Conservation (phyloP, 2,329 filamentous ascomycete genomes). For the Hymenoscyphus scutula region DNA sequence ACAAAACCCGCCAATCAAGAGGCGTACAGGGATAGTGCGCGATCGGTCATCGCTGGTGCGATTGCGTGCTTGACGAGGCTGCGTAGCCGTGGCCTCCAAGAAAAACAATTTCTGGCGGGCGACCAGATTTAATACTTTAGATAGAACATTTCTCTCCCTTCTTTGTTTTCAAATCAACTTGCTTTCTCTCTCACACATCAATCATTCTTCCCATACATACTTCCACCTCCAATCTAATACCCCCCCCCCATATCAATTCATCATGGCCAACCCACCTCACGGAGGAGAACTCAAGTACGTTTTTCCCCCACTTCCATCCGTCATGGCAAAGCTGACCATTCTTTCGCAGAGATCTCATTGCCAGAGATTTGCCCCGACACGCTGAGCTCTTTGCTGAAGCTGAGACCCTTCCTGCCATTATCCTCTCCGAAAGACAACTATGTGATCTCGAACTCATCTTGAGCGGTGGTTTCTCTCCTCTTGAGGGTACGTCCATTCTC, state of each 20-base stretch:
- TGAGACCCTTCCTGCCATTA: constrained; percentile 79
- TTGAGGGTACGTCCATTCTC: constrained; percentile 70
- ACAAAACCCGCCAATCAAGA: not conserved
- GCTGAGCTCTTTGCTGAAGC: constrained; percentile 78
- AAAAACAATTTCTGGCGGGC: constrained; percentile 2
- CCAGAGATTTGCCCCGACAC: constrained; percentile 83
- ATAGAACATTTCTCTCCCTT: not conserved
- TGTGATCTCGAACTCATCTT: constrained; percentile 97
- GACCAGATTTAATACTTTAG: constrained; percentile 6
- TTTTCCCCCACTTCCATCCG: not conserved
- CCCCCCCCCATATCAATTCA: constrained; percentile 26
- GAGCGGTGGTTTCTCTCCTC: constrained; percentile 94
- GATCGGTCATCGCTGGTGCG: not conserved
- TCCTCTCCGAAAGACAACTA: constrained; percentile 88
- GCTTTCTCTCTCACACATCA: constrained; percentile 11
- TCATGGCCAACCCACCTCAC: constrained; percentile 71
- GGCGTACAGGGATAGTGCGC: not conserved
- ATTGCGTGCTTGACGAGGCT: constrained; percentile 19
- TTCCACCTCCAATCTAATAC: constrained; percentile 2
- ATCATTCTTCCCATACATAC: not conserved
- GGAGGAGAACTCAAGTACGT: constrained; percentile 83
- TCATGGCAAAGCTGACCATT: constrained; percentile 10
- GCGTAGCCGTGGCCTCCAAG: constrained; percentile 8
- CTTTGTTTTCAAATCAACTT: constrained; percentile 11
- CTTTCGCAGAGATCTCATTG: constrained; percentile 68